Evolutionary conservation across 768 basidiomycete genomes (phyloP), one percentile per base, ranked within the genome.

Genomic region (Termitomyces sp.): DNA sequence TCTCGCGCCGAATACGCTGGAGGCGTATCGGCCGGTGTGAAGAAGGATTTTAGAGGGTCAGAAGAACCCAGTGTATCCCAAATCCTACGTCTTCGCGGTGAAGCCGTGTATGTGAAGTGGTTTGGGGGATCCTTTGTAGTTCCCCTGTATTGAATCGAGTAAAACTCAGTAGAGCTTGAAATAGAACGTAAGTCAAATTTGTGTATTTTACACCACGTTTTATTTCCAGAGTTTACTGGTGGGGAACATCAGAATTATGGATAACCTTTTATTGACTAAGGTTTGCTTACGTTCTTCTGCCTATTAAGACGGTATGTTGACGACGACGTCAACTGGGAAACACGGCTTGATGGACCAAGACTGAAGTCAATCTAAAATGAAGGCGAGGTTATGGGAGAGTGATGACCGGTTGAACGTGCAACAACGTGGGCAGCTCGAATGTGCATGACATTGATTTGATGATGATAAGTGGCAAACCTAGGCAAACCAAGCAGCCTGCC

Each of bases 1-100:
- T 60, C 50, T 27, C 50, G 48, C 10, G 57, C 54, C n/a, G 59
- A 51, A 41, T 64, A 63, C 29, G 60, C 57, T 22, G 68, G 67
- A 22, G 59, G 54, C 40, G 59, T 56, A 57, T 65, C 59, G 13
- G 64, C 61, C 0, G 70, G 63, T 15, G 51, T 61, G 36, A 64
- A 65, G 32, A 67, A 58, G 31, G 63, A 64, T 47, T 56, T 61
- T 18, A 54, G 31, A 15, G 50, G 52, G 4, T 42, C 40, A 23
- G 58, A 62, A 22, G 57, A 27, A 31, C 51, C 50, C 39, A 61
- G 55, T 29, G 58, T 56, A 55, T 59, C 58, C 7, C 3, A 10
- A 31, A 11, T 56, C 54, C 3, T 18, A 48, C 32, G 33, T 18
- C 58, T 58, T 33, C 60, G 51, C 18, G 41, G 46, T 23, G 18